Base-by-base conservation (phyloP, 768 basidiomycete species). In the Crucibulum laeve region DNA sequence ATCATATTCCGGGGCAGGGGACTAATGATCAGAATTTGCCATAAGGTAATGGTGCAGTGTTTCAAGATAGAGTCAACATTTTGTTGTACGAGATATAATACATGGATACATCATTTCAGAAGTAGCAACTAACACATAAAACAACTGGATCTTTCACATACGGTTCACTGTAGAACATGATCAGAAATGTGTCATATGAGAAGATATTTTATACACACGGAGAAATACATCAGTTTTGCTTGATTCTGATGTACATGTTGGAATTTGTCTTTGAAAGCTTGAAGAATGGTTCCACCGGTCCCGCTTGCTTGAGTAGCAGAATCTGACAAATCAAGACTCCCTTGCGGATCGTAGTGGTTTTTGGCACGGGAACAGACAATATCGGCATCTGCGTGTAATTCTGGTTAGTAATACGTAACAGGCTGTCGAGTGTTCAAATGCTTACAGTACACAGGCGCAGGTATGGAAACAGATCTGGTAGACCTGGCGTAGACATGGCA, bases 391-490 rank as follows among this genome's bases (percentile, higher is more conserved):
- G 80, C 72, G 19, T 13, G 13, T 18, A 15, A 22, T 19, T 13
- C 25, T 40, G 5, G 21, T 19, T 14, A 11, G 38, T 19, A 10
- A 24, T 1, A 18, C 10, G 18, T 15, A 19, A 35, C 19, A 5
- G 4, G 14, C 19, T 18, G 19, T 3, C 22, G 10, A 18, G 30
- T 17, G 13, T 17, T 21, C 14, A 3, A 33, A 8, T 33, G 40
- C 83, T 58, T 51, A 88, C 87, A 89, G 52, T 89, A 89, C 0
- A 89, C 86, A 0, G 87, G 87, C 0, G 87, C 87, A 0, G 87
- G 87, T 39, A 89, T 88, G 0, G 87, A 89, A 1, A 89, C 87
- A 0, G 86, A 85, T 17, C 87, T 80, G 3, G 87, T 89, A 7
- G 86, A 79, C 2, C 87, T 75, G 1, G 87, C 85, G 50, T 88